Evolutionary conservation across 2,329 filamentous ascomycete genomes (phyloP).

Genomic region (Calonectria pseudoreteaudii): DNA sequence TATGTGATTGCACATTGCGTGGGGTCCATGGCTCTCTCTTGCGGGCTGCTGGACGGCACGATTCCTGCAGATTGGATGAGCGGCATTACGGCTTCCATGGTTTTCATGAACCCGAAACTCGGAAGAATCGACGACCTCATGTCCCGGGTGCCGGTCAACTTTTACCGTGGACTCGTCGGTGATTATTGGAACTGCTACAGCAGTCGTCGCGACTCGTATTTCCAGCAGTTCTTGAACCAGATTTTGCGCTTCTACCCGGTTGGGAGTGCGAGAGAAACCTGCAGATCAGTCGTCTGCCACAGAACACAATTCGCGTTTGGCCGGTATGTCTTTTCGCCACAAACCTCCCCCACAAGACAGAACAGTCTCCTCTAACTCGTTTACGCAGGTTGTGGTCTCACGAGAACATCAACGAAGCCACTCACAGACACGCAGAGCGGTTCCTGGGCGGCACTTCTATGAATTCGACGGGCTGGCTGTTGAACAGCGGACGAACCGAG

Average conservation of each 20-base stretch:
- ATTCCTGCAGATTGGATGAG: conserved; percentile 68
- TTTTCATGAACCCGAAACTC: conserved; percentile 70
- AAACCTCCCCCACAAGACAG: background rate
- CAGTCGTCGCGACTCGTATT: conserved; percentile 44
- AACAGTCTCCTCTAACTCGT: background rate
- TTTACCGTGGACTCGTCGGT: conserved; percentile 28
- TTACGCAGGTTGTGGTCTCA: conserved; percentile 66
- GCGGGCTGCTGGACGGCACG: conserved; percentile 70
- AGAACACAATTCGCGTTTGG: conserved; percentile 71
- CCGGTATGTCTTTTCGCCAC: conserved; percentile 46
- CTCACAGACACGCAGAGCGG: conserved; percentile 70
- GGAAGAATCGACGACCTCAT: conserved; percentile 30
- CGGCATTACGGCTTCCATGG: conserved; percentile 70
- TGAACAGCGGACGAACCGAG: conserved; percentile 65
- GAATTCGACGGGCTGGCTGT: conserved; percentile 66
- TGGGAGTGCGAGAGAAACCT: conserved; percentile 63
- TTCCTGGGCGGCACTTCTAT: conserved; percentile 72
- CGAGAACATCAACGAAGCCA: conserved; percentile 73
- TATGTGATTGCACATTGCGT: conserved; percentile 74
- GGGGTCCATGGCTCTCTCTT: conserved; percentile 69
- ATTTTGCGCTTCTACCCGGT: conserved; percentile 69
- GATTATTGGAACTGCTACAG: conserved; percentile 34
- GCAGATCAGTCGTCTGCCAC: conserved; percentile 72
- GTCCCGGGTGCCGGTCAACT: conserved; percentile 20
- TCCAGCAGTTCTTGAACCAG: conserved; percentile 67